Evolutionary conservation across 768 basidiomycete genomes (phyloP).

Genomic region (Symmetrospora coprosmae): DNA sequence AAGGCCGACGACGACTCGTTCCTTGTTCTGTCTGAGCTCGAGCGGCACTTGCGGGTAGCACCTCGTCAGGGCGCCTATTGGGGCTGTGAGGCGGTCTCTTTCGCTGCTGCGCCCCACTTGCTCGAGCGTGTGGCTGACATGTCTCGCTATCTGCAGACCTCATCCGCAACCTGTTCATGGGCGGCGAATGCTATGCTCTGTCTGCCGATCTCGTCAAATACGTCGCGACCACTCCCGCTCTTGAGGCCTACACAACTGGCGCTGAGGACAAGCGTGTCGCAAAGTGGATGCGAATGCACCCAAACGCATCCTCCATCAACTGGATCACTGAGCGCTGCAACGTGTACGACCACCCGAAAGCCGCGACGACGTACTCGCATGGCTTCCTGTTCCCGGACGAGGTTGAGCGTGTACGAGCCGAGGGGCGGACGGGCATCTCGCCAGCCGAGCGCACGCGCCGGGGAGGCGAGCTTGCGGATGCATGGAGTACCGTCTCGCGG

Average conservation of each 20-base stretch:
- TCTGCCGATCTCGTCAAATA: constrained; percentile 78
- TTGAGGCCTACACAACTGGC: constrained; percentile 56
- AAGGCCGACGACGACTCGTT: constrained; percentile 95
- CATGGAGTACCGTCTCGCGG: constrained; percentile 70
- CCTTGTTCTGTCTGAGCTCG: constrained; percentile 84
- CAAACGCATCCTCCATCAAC: constrained; percentile 53
- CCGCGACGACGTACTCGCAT: constrained; percentile 84
- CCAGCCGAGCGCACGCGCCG: constrained; percentile 33
- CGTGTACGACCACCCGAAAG: constrained; percentile 95
- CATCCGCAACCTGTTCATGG: constrained; percentile 88
- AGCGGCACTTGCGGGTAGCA: constrained; percentile 68
- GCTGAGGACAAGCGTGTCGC: constrained; percentile 88
- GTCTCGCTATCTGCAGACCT: constrained; percentile 38
- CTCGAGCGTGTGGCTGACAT: not conserved
- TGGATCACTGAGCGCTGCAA: constrained; percentile 89
- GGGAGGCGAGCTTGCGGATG: constrained; percentile 39
- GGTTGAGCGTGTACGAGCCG: constrained; percentile 52
- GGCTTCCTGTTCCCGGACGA: constrained; percentile 90
- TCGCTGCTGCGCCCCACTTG: not conserved
- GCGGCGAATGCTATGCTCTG: constrained; percentile 78
- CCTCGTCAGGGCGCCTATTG: constrained; percentile 44
- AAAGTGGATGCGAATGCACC: constrained; percentile 81
- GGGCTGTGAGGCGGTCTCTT: constrained; percentile 33
- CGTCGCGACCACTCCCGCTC: constrained; percentile 58
- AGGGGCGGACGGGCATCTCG: constrained; percentile 35